Evolutionary conservation across 257 asterid genomes (phyloP).

Genomic region (Rhazya stricta): DNA sequence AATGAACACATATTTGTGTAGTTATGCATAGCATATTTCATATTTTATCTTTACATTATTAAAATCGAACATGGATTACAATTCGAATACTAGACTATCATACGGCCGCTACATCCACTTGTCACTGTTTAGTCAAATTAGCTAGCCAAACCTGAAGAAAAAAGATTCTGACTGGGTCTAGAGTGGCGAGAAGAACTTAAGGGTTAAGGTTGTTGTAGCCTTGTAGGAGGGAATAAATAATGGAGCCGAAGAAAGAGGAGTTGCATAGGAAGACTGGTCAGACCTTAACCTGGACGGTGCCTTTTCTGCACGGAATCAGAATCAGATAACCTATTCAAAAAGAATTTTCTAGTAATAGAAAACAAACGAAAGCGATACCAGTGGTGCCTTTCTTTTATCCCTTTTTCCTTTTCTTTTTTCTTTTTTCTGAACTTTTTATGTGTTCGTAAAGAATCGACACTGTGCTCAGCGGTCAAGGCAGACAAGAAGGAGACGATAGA

Average conservation of each 20-base stretch:
- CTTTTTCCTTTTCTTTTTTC: no score
- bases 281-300: slow-evolving; percentile 10
- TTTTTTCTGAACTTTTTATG: no score
- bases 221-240: neutral
- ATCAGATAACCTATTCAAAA: neutral
- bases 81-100: no score
- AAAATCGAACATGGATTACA: no score
- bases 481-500: no score
- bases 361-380: neutral
- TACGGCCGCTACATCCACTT: no score
- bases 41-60: no score
- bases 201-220: neutral
- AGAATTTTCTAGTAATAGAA: neutral
- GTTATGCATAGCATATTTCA: no score
- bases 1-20: no score
- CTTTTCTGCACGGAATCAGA: neutral
- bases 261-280: slow-evolving; percentile 10
- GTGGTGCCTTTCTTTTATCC: neutral
- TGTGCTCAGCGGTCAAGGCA: no score
- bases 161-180: neutral
- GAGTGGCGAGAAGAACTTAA: neutral
- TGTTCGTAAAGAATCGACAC: neutral
- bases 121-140: no score
- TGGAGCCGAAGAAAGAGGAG: neutral
- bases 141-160: no score